Conservation (phyloP, 2,329 filamentous ascomycete genomes). For the Fusarium oxysporum region DNA sequence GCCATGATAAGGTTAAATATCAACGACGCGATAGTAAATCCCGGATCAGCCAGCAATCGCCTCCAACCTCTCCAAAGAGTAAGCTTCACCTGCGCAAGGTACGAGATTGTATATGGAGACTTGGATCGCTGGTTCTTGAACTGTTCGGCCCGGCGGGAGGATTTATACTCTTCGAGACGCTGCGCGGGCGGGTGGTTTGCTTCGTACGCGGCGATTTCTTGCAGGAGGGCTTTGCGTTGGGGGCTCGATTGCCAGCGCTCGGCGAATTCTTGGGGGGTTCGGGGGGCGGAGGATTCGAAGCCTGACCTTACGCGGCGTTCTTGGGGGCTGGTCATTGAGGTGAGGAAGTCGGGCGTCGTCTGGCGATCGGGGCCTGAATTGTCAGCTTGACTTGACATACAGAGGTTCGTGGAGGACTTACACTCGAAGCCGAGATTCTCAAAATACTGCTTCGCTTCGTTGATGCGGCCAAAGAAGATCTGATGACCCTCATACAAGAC, state of each 20-base stretch:
- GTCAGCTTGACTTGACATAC: not conserved
- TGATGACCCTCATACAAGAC: constrained; percentile 76
- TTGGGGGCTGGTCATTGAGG: constrained; percentile 57
- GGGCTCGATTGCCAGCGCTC: constrained; percentile 48
- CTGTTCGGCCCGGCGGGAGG: constrained; percentile 40
- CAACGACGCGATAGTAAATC: constrained; percentile 54
- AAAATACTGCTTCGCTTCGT: constrained; percentile 71
- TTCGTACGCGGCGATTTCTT: constrained; percentile 47
- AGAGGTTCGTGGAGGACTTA: not conserved
- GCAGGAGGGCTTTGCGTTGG: constrained; percentile 44
- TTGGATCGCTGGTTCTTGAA: constrained; percentile 53
- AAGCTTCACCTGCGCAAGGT: constrained; percentile 57
- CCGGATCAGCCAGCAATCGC: constrained; percentile 54
- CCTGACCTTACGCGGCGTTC: constrained; percentile 51
- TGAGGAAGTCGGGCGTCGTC: constrained; percentile 45
- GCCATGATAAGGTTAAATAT: constrained; percentile 60
- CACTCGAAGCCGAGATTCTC: constrained; percentile 52
- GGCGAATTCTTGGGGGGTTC: constrained; percentile 54
- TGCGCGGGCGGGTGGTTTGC: constrained; percentile 29
- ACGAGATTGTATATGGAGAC: constrained; percentile 61
- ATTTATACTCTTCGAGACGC: constrained; percentile 38
- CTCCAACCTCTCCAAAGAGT: constrained; percentile 56
- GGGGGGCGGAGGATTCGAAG: constrained; percentile 49
- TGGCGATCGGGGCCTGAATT: constrained; percentile 40
- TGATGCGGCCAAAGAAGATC: constrained; percentile 72